These are phyloP conservation scores for Mycena leptocephala DNA, from an alignment of 768 basidiomycete genomes.

Conservation along the genomic window DNA sequence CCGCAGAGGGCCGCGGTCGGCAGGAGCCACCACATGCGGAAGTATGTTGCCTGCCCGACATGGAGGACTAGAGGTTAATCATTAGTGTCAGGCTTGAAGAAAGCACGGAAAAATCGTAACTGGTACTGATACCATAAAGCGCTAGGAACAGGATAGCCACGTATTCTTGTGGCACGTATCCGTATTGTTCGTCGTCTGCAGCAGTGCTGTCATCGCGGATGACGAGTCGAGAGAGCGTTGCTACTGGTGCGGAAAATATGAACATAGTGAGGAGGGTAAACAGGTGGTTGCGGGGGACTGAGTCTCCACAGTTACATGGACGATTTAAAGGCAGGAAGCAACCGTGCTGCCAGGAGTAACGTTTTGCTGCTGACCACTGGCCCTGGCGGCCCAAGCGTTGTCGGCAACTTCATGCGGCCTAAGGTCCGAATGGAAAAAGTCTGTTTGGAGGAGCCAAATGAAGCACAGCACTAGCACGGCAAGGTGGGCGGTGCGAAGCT, in stretches of 20 bases:
- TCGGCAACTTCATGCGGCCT: no score
- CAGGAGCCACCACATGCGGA: slow-evolving; percentile 67
- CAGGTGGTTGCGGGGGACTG: no score
- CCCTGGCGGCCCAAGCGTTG: no score
- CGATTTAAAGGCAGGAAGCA: no score
- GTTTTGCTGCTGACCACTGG: no score
- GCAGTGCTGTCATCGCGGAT: not conserved
- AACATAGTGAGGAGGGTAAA: no score
- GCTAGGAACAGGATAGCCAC: slow-evolving; percentile 14
- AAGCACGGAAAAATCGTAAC: slow-evolving; percentile 42
- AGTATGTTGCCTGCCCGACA: slow-evolving; percentile 58
- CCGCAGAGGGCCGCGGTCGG: slow-evolving; percentile 66
- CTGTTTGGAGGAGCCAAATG: no score
- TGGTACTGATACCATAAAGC: slow-evolving; percentile 57
- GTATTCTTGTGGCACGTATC: slow-evolving; percentile 8
- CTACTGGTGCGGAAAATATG: not conserved
- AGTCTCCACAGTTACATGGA: no score
- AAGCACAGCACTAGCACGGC: no score
- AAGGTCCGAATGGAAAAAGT: no score
- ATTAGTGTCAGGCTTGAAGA: not conserved
- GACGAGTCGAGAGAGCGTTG: not conserved
- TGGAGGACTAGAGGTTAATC: slow-evolving; percentile 58
- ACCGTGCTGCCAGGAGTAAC: no score
- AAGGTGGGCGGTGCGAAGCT: no score
- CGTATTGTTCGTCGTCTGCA: slow-evolving; percentile 8